A percentile compares a stretch with the other conserved stretches of the same genome.
Conservation (phyloP, 2,329 filamentous ascomycete genomes). For the Aspergillus udagawae region DNA sequence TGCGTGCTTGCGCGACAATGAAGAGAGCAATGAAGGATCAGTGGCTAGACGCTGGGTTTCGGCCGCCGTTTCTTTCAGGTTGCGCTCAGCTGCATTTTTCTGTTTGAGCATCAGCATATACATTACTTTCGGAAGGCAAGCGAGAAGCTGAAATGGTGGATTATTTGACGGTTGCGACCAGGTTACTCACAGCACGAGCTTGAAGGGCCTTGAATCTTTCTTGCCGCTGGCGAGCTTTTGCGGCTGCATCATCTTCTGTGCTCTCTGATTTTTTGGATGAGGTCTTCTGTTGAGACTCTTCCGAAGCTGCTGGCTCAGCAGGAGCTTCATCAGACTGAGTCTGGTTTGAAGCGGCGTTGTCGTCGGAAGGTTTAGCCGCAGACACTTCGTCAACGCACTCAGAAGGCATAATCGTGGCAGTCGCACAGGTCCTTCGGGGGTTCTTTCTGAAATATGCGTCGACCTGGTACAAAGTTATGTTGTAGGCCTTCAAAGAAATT, state of each 20-base stretch:
- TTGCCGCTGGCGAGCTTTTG: slow-evolving; percentile 57
- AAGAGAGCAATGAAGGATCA: slow-evolving; percentile 71
- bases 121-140: not conserved
- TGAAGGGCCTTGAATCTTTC: slow-evolving; percentile 85
- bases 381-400: slow-evolving; percentile 5
- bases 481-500: not conserved
- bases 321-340: slow-evolving; percentile 6
- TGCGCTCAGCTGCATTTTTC: slow-evolving; percentile 48
- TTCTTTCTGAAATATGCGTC: not conserved
- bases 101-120: slow-evolving; percentile 21
- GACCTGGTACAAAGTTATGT: not conserved
- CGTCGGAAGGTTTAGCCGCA: slow-evolving; percentile 10
- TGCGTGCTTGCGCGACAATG: slow-evolving; percentile 79
- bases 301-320: slow-evolving; percentile 8
- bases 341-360: slow-evolving; percentile 10
- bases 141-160: not conserved
- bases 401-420: slow-evolving; percentile 10
- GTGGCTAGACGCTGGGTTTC: slow-evolving; percentile 76
- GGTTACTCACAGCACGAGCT: slow-evolving; percentile 60
- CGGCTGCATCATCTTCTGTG: slow-evolving; percentile 23
- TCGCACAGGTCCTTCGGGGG: not conserved
- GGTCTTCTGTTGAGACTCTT: not conserved
- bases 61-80: slow-evolving; percentile 76
- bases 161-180: not conserved
- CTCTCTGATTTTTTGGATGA: slow-evolving; percentile 3